Base-by-base conservation (phyloP, 2,329 filamentous ascomycete species). In the Xylariaceae sp. region DNA sequence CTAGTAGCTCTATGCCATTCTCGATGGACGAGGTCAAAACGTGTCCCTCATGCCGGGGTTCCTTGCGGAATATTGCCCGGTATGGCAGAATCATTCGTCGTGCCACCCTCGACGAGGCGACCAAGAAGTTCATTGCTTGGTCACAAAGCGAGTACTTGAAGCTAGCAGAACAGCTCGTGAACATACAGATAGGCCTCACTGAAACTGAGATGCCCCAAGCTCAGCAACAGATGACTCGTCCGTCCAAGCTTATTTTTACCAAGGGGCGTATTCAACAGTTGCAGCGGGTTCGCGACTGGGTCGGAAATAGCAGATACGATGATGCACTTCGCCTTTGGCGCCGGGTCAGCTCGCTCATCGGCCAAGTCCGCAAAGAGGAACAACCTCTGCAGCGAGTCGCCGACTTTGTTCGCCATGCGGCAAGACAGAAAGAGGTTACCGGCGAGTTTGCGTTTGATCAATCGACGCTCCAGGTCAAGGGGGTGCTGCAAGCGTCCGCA, bases 81-180 rank as follows among this genome's bases (percentile, higher is more conserved):
- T 88, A 88, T 61, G 80, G 81, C 13, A 76, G 84, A 9, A 77
- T 87, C 2, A 74, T 86, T 26, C 76, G 81, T 34, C 75, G 79
- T 3, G 81, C 79, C 0, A 70, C 83, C 6, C 72, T 88, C 0
- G 83, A 88, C 50, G 80, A 86, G 63, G 74, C 79, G 0, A 82
- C 81, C 0, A 86, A 85, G 68, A 84, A 81, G 57, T 84, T 88
- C 63, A 76, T 85, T n/a, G 62, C 76, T 3, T 80, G 75, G 71
- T 74, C 79, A 0, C 77, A 78, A 7, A 61, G 57, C 6, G 61
- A 70, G 9, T 78, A 73, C 53, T 57, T 72, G 0, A 63, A 70
- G 3, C 68, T 83, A 7, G 70, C 32, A 34, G 13, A 34, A 5
- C 32, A 34, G 13, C 32, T 34, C 10, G 32, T 34, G 6, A 13